phyloP scores from a whole-genome alignment of 2,329 filamentous ascomycete species.

The Paecilomyces sp. region DNA sequence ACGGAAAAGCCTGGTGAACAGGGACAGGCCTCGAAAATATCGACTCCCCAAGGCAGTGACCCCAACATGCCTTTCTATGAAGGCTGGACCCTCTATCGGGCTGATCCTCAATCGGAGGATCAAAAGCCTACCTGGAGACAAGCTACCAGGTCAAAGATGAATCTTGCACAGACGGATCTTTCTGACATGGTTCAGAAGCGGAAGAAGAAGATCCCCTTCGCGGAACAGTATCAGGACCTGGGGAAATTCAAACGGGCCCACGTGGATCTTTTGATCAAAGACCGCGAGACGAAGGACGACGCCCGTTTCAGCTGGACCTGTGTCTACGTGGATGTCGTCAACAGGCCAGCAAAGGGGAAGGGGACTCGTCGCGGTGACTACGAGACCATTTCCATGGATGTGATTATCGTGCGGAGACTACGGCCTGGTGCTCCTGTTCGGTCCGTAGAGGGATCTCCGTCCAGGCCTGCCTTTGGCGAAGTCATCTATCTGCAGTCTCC shows the following conservation, averaged over 20 bases:
- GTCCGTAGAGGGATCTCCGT: background rate
- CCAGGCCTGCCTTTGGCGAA: conserved; percentile 9
- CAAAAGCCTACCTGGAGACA: conserved; percentile 23
- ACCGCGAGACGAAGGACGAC: conserved; percentile 18
- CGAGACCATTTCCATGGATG: conserved; percentile 24
- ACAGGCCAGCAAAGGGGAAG: conserved; percentile 19
- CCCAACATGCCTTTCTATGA: conserved; percentile 16
- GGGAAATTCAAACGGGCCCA: conserved; percentile 21
- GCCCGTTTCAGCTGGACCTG: conserved; percentile 29
- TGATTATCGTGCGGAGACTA: conserved; percentile 26
- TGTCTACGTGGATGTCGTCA: conserved; percentile 27
- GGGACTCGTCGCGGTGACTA: conserved; percentile 18
- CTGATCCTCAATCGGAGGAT: conserved; percentile 17
- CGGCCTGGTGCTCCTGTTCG: conserved; percentile 8
- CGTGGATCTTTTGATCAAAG: conserved; percentile 28
- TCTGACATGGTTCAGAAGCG: conserved; percentile 21
- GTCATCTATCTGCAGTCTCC: conserved; percentile 9
- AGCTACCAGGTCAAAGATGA: conserved; percentile 21
- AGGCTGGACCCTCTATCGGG: conserved; percentile 30
- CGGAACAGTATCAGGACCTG: conserved; percentile 22
- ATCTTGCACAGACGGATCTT: conserved; percentile 24
- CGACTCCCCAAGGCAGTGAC: conserved; percentile 3
- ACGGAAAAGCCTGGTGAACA: background rate
- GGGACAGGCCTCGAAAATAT: conserved; percentile 1
- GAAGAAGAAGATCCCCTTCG: conserved; percentile 17